Percentiles rank a stretch among this genome's conserved stretches.
phyloP scores from a whole-genome alignment of 1,139 yeast genomes.

The Pneumocystis jirovecii region DNA sequence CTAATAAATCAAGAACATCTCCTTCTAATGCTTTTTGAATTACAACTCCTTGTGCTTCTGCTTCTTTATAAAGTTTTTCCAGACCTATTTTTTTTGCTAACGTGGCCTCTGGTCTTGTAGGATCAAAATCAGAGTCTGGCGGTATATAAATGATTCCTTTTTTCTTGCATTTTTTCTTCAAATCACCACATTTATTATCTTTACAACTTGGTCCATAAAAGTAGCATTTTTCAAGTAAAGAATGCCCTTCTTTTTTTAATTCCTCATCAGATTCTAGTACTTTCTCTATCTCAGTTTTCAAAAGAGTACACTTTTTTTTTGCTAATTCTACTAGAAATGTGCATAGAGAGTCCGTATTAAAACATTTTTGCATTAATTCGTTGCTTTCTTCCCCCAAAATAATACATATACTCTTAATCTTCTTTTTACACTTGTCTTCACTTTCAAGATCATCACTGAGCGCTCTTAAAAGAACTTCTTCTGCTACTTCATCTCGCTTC shows the following conservation, averaged over 20 bases:
- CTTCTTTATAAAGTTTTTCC: neutral
- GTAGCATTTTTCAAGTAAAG: neutral
- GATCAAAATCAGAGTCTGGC: neutral
- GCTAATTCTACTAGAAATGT: neutral
- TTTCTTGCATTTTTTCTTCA: neutral
- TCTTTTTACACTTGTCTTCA: neutral
- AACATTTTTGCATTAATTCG: neutral
- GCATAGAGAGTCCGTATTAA: neutral
- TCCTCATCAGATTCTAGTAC: neutral
- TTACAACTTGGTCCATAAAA: neutral
- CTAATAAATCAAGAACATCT: neutral
- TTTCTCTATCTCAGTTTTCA: neutral
- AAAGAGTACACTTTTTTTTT: neutral
- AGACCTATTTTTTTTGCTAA: neutral
- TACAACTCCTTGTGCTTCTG: neutral
- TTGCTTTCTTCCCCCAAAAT: neutral
- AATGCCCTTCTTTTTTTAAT: neutral
- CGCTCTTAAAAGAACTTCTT: neutral
- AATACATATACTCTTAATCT: neutral
- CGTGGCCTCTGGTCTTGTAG: neutral
- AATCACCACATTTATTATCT: neutral
- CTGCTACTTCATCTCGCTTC: neutral
- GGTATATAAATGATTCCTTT: neutral
- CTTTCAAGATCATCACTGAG: neutral
- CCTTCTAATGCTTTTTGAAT: neutral